A percentile compares a stretch with the other conserved stretches of the same genome.
These are phyloP conservation scores for Nemania abortiva DNA, from an alignment of 2,329 filamentous ascomycete species.

Conservation along the genomic window DNA sequence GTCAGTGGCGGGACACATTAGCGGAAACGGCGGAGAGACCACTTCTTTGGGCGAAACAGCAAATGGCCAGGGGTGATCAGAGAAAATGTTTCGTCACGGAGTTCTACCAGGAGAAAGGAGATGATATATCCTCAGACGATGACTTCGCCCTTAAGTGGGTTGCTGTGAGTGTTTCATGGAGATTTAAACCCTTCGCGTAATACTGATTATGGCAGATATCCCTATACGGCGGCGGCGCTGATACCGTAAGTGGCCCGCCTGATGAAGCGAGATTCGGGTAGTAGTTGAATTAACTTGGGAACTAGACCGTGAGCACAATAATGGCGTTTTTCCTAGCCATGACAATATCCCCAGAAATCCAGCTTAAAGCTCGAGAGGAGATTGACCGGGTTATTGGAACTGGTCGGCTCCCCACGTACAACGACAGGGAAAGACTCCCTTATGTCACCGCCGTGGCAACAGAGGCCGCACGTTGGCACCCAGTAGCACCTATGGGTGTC, in stretches of 20 bases:
- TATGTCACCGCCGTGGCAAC: constrained; percentile 47
- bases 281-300: not conserved
- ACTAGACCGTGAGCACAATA: constrained; percentile 57
- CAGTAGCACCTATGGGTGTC: constrained; percentile 46
- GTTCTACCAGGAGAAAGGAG: constrained; percentile 30
- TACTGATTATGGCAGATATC: constrained; percentile 13
- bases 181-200: no score
- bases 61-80: constrained; percentile 36
- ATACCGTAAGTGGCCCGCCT: constrained; percentile 41
- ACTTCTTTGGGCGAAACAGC: constrained; percentile 41
- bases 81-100: constrained; percentile 38
- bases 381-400: constrained; percentile 50
- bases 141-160: constrained; percentile 39
- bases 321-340: constrained; percentile 62
- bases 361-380: constrained; percentile 53
- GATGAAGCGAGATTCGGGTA: not conserved
- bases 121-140: constrained; percentile 27
- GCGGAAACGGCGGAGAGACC: constrained; percentile 38
- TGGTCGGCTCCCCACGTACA: constrained; percentile 44
- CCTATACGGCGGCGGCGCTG: constrained; percentile 43
- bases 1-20: constrained; percentile 33
- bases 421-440: constrained; percentile 44
- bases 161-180: constrained; percentile 35
- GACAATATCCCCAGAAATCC: constrained; percentile 59
- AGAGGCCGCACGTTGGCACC: constrained; percentile 47